phyloP scores from a whole-genome alignment of 2,329 filamentous ascomycete species.

The Chrysosporium keratinophilum region DNA sequence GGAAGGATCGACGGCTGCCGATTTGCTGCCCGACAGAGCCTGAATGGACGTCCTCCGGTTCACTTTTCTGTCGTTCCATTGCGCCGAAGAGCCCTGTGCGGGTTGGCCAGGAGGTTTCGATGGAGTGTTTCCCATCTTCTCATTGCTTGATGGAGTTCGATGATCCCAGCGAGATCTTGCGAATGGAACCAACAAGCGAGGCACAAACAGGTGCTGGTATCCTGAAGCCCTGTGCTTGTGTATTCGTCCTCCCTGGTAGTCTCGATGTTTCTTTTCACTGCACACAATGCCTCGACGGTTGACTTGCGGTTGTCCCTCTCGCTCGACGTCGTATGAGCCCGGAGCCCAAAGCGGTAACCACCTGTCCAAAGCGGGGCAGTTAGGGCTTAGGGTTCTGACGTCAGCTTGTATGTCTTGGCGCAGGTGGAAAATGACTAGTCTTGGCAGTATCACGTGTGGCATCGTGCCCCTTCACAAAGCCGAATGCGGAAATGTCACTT shows the following conservation, averaged over 20 bases:
- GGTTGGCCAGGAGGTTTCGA: conserved; percentile 34
- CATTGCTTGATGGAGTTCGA: conserved; percentile 1
- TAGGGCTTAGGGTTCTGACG: conserved; percentile 12
- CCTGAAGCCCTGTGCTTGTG: not conserved
- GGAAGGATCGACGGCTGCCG: conserved; percentile 35
- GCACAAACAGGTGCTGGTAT: not conserved
- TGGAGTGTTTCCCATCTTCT: conserved; percentile 41
- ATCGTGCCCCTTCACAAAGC: no score
- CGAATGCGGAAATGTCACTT: no score
- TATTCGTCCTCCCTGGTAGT: not conserved
- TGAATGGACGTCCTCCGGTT: conserved; percentile 34
- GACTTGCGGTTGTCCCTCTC: not conserved
- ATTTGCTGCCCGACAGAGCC: conserved; percentile 31
- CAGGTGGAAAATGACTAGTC: not conserved
- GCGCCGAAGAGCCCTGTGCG: conserved; percentile 21
- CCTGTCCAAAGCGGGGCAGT: conserved; percentile 11
- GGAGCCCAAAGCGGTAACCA: not conserved
- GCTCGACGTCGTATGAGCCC: not conserved
- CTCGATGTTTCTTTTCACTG: not conserved
- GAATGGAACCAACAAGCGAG: not conserved
- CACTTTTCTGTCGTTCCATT: conserved; percentile 29
- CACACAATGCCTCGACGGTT: not conserved
- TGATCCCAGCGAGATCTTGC: not conserved
- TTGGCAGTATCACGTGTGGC: conserved; percentile 2
- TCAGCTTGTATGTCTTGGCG: conserved; percentile 5